A percentile compares a stretch with the other conserved stretches of the same genome.
Conservation (phyloP, 306 rosid genomes). For the Gynostemma pentaphyllum region DNA sequence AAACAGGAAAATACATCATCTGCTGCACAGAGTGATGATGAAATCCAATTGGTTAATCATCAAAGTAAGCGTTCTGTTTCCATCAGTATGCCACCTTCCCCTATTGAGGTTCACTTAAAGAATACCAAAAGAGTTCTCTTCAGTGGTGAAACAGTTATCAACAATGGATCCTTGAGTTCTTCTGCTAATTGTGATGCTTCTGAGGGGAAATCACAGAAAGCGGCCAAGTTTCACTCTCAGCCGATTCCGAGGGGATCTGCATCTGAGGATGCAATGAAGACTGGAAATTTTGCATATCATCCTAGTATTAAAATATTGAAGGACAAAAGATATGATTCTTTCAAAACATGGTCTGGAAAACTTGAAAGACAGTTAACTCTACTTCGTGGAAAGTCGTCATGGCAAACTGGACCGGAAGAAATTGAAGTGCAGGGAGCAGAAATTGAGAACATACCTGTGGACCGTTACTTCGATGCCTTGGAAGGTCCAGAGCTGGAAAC, state of each 20-base stretch:
- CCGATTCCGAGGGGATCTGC: slow-evolving; percentile 38
- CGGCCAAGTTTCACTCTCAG: slow-evolving; percentile 49
- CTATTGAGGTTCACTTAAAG: slow-evolving; percentile 20
- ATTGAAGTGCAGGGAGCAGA: slow-evolving; percentile 17
- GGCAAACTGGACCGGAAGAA: slow-evolving; percentile 13
- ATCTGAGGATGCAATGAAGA: slow-evolving; percentile 5
- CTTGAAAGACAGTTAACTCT: slow-evolving; percentile 60
- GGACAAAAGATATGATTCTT: slow-evolving; percentile 61
- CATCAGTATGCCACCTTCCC: slow-evolving; percentile 67
- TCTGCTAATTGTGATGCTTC: neutral
- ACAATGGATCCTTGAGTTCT: slow-evolving; percentile 10
- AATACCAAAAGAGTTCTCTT: slow-evolving; percentile 24
- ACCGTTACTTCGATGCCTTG: slow-evolving; percentile 57
- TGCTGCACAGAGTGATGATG: slow-evolving; percentile 16
- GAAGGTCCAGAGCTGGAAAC: slow-evolving; percentile 61
- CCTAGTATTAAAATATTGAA: slow-evolving; percentile 26
- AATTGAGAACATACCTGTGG: slow-evolving; percentile 34
- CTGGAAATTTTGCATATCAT: slow-evolving; percentile 7
- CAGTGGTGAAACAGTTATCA: slow-evolving; percentile 24
- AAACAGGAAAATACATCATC: slow-evolving; percentile 29
- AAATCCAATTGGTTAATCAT: slow-evolving; percentile 26
- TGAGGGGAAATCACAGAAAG: slow-evolving; percentile 14
- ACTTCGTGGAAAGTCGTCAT: slow-evolving; percentile 44
- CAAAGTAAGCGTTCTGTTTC: slow-evolving; percentile 43
- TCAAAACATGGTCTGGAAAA: slow-evolving; percentile 71